Evolutionary conservation across 176 grass and related monocot species (phyloP), one percentile per base, ranked within the genome.

Genomic region (bread wheat (Triticum aestivum)): DNA sequence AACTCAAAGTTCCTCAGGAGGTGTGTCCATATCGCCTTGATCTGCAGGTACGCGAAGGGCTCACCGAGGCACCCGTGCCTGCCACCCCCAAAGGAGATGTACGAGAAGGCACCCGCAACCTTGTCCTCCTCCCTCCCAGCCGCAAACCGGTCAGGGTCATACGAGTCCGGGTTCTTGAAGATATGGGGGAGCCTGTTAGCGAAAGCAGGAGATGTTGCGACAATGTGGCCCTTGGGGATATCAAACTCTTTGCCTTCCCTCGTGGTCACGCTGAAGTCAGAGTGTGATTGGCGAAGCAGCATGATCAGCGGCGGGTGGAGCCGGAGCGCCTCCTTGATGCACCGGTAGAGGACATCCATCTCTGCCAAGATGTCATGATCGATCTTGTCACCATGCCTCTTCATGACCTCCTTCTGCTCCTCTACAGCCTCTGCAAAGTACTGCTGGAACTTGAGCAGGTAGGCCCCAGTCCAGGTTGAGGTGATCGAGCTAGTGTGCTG

Each of bases 401-500:
- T 92, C 91, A 98, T 87, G 26, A 98, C 91, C 61, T 87, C 85
- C 85, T 98, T 98, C 89, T 98, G 97, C 79, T 98, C 97, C 76
- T 98, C 94, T 26, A 92, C 79, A 9, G 97, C 97, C 29, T 58
- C 69, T 11, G 61, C 56, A 11, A 96, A 86, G 85, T 84, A 98
- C 77, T 98, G 80, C 82, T 96, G 89, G 90, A 89, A 89, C 38
- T 78, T 87, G 14, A 92, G 82, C 51, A 98, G 71, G 85, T 98
- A 98, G 26, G 97, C 97, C 26, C 97, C 97, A 5, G 97, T 98
- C 97, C 97, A 98, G 75, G 94, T 96, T 14, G 97, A 98, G 70
- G 97, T 98, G 84, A 98, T 98, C 1, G 97, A 98, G 47, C 97
- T 98, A 6, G 97, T 98, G 77, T 98, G 97, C 82, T 98, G 97